Evolutionary conservation across 768 basidiomycete genomes (phyloP).

Genomic region (Holtermanniella nyarrowii): DNA sequence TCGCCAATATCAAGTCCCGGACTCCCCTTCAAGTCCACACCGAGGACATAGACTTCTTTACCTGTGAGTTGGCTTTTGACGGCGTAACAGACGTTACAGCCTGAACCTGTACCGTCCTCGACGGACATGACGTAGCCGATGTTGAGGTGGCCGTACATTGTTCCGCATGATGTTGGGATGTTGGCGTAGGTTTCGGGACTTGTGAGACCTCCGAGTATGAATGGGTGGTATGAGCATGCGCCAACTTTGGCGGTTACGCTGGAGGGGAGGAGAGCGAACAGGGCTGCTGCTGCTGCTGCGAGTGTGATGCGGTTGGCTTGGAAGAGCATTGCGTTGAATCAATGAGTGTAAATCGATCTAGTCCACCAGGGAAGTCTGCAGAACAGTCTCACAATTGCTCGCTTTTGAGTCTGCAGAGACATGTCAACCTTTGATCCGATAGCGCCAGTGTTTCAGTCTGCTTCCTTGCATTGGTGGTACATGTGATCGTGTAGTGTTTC

Average conservation of each 20-base stretch:
- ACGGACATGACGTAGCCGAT: not conserved
- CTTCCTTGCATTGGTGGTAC: too few relatives aligned
- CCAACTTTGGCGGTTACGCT: not conserved
- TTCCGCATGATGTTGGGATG: not conserved
- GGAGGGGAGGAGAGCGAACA: not conserved
- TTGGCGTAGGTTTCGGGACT: not conserved
- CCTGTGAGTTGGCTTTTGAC: not conserved
- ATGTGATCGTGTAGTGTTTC: too few relatives aligned
- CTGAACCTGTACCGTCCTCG: not conserved
- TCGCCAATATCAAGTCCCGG: not conserved
- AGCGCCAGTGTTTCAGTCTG: too few relatives aligned
- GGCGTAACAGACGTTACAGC: not conserved
- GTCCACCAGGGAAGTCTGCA: too few relatives aligned
- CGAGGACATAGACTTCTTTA: not conserved
- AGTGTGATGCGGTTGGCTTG: not conserved
- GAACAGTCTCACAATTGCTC: too few relatives aligned
- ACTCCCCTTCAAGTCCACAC: not conserved
- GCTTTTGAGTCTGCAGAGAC: too few relatives aligned
- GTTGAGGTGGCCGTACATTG: not conserved
- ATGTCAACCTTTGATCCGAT: too few relatives aligned
- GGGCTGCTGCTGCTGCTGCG: too few relatives aligned
- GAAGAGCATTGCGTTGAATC: not conserved
- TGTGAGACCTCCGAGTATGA: not conserved
- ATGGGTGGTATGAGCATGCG: not conserved
- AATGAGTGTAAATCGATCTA: too few relatives aligned